Evolutionary conservation across 192 early-diverging fungal genomes (phyloP), one percentile per base, ranked within the genome.

Genomic region (Phycomyces blakesleeanus): DNA sequence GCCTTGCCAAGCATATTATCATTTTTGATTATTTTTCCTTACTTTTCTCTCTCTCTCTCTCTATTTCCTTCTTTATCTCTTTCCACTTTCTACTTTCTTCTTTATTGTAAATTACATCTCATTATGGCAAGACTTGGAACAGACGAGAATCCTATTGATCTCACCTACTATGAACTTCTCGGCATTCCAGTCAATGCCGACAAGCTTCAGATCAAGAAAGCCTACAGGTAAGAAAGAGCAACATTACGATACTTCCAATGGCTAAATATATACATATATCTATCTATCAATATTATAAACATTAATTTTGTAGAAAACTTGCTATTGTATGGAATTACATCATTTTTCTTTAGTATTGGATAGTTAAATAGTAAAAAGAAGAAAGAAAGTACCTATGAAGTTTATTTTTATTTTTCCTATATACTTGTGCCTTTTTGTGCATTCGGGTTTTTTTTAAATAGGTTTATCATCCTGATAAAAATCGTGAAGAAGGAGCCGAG

Each of bases 401-500:
- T 42, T 2, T 54, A 38, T 25, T 14, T 34, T 41, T 7, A 2
- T 4, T 3, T 18, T 9, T 8, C 9, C 26, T 41, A 47, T 50
- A 5, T 41, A 15, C 37, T 5, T 52, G 10, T 26, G 0, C 47
- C n/a, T n/a, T n/a, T n/a, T n/a, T n/a, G n/a, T n/a, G n/a, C n/a
- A n/a, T n/a, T n/a, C n/a, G n/a, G n/a, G n/a, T n/a, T 52, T 41
- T 22, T 42, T 60, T 37, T n/a, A 18, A 25, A 41, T 59, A 73
- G 71, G 53, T 55, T 26, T 76, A 76, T 41, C 74, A 76, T 61
- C 74, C 74, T 2, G 74, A 76, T 54, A 76, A 76, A 51, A 81
- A 81, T 58, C 78, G 72, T 12, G 83, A 85, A 53, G 75, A 82
- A 11, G 76, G 82, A 7, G 89, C 93, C 18, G 91, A 89, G 69